Evolutionary conservation across 805 yeast species (phyloP), one percentile per base, ranked within the genome.

Genomic region (Metschnikowia colocasiae): DNA sequence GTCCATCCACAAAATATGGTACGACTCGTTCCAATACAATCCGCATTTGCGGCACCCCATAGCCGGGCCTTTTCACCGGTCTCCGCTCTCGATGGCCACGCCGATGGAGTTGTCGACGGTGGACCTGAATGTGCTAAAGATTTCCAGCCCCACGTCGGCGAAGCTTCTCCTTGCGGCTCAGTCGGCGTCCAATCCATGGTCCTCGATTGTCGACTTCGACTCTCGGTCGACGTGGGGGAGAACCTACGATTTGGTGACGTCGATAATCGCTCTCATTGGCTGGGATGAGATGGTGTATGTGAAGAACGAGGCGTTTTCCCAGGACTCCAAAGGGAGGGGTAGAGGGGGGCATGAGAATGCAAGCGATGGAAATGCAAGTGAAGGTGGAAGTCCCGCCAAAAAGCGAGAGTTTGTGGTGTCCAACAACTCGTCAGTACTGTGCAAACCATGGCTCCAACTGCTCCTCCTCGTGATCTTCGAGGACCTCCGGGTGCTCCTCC

Each of bases 381-480:
- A 10, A 26, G 29, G 12, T 12, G 13, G 29, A 10, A 25, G 10
- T 8, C 7, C 12, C 12, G n/a, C 19, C 36, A 49, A 32, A 12
- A 45, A 33, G 0, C 3, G 31, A 3, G 47, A 52, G 5, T 58
- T 45, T 46, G 59, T 57, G 12, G 64, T 62, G 2, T 54, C 60
- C 46, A 53, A 59, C 26, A 45, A 54, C 19, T 58, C 70, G 43
- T 62, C 42, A 10, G 25, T 45, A 20, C 43, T 81, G 30, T 86
- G 95, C 62, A 92, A 85, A 59, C 71, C 81, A 46, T 86, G 96
- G 91, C 69, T 88, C 26, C 95, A 87, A 53, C 83, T 83, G 57
- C 67, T 87, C 43, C 85, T 87, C 60, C 68, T 84, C 65, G 74
- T 82, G 1, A 65, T 87, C 26, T 87, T 82, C 59, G 91, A 85